These are phyloP conservation scores for Leishmania major DNA, from an alignment of 208 protist species.

Conservation along the genomic window DNA sequence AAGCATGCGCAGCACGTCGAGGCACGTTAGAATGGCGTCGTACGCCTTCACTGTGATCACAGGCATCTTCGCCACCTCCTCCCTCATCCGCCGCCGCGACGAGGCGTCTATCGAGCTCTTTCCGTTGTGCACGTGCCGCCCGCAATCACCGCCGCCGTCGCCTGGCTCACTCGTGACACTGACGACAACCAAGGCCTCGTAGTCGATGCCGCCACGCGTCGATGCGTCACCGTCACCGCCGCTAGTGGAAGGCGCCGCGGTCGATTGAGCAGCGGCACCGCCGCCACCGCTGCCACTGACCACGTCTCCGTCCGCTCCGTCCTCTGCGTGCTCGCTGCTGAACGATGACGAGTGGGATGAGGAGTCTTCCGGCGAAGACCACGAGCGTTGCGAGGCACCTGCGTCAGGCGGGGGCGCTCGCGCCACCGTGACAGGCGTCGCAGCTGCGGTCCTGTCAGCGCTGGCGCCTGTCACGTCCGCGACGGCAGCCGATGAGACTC, in stretches of 20 bases:
- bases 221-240: conserved; percentile 4
- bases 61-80: conserved; percentile 23
- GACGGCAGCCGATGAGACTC: background rate
- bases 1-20: conserved; percentile 53
- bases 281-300: background rate
- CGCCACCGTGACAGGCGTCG: background rate
- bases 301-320: background rate
- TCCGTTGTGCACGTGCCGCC: background rate
- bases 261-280: background rate
- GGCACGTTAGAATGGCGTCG: conserved; percentile 48
- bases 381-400: background rate
- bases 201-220: conserved; percentile 22
- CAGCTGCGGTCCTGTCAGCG: background rate
- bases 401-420: background rate
- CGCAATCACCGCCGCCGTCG: background rate
- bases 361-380: background rate
- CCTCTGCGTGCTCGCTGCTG: background rate
- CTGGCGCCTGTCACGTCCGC: background rate
- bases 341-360: background rate
- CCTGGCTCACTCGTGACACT: background rate
- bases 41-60: conserved; percentile 52
- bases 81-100: conserved; percentile 7
- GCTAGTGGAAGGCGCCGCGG: background rate
- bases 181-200: conserved; percentile 26
- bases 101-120: conserved; percentile 1